Evolutionary conservation across 2,329 filamentous ascomycete genomes (phyloP), one percentile per base, ranked within the genome.

Genomic region (Talaromyces funiculosus): DNA sequence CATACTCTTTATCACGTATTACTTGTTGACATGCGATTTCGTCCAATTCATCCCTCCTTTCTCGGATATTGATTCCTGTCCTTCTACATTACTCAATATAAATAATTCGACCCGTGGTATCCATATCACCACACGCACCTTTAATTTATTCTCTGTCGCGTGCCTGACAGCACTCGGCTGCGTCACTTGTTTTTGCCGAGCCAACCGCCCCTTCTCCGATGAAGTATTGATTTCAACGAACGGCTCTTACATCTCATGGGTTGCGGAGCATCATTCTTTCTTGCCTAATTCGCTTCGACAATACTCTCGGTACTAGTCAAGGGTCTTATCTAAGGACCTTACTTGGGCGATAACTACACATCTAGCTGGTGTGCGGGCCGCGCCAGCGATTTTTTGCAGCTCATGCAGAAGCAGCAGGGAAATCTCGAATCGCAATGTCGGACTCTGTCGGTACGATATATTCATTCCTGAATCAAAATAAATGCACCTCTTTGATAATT

Each of bases 401-500:
- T 67, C 66, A 75, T 72, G 72, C 72, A 69, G 68, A 64, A 67
- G 33, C 20, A 54, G 35, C 20, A 14, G 31, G 31, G 33, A 61
- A 38, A 61, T 66, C 61, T 66, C 61, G 67, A 66, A 61, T 64
- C 68, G 73, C 64, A 66, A 78, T 78, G 76, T 77, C 77, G 66
- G 77, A 79, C 69, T 79, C 77, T 66, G 75, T 79, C 66, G 77
- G 77, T 78, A 69, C 64, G 75, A 73, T 22, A 4, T 37, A 16
- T 20, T 4, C 8, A 42, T 16, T 33, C 0, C 14, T 16, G 9
- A 20, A 18, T n/a, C n/a, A n/a, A n/a, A n/a, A n/a, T n/a, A n/a
- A n/a, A n/a, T n/a, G n/a, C n/a, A n/a, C n/a, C n/a, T n/a, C n/a
- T n/a, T n/a, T n/a, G n/a, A 35, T 31, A 10, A 12, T 29, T 35